Evolutionary conservation across 306 rosid species (phyloP), one percentile per base, ranked within the genome.

Genomic region (Quercus glauca): DNA sequence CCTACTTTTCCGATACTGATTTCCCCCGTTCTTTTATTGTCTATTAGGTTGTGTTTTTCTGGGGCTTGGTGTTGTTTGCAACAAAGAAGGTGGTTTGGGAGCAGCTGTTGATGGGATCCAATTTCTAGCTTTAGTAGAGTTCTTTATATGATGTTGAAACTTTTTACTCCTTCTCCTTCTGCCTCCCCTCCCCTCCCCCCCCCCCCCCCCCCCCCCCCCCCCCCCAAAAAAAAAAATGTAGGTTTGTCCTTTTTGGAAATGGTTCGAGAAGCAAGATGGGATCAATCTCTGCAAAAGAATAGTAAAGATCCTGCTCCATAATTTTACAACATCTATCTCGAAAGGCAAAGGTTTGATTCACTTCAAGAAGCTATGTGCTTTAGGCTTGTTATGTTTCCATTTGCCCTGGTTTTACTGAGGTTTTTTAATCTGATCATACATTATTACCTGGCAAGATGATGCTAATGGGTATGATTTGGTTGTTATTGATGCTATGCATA

Each of bases 221-320:
- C 58, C 77, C 4, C 14, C 19, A n/a, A n/a, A n/a, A n/a, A n/a
- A 56, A 69, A 78, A 75, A 31, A 13, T 15, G 53, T 76, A 93
- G 99, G 99, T 96, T 71, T 93, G 93, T 87, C 99, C 98, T 76
- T 97, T 96, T 76, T 93, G 97, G 98, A 93, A 91, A 87, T 96
- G 98, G 94, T 93, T 85, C 29, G 99, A 91, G 91, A 96, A 93
- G 90, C 99, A 93, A 86, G 99, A 96, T 82, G 99, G 99, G 78
- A 93, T 96, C 92, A 98, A 72, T 89, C 96, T 78, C 80, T 96
- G 82, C 99, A 96, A 85, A 91, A 96, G 83, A 85, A 91, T 83
- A 92, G 89, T 76, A 89, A 80, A 80, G 99, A 96, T 74, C 99
- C 98, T 17, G 97, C 99, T 57, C 98, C 98, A 43, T 97, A 96